Percentiles rank a stretch among this genome's conserved stretches.
Conservation (phyloP, 768 basidiomycete genomes). For the Amanita muscaria region DNA sequence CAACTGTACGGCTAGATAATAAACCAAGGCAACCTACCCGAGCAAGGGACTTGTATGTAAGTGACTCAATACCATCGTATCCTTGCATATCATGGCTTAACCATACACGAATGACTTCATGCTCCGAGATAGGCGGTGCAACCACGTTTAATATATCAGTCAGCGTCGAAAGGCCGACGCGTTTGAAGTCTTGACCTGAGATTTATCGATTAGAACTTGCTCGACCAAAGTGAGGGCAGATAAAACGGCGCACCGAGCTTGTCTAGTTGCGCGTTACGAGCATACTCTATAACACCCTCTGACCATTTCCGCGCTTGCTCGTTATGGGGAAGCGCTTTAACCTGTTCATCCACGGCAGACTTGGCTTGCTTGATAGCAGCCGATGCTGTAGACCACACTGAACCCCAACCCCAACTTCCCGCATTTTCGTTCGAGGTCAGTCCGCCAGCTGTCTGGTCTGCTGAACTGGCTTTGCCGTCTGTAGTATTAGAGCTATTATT, state of each 20-base stretch:
- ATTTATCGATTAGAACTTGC: too few relatives aligned
- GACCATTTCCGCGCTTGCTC: conserved; percentile 87
- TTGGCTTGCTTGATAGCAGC: conserved; percentile 82
- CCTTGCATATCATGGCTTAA: conserved; percentile 95
- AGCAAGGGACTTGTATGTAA: conserved; percentile 84
- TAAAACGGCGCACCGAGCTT: conserved; percentile 57
- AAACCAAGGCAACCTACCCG: conserved; percentile 40
- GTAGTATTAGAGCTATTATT: background rate
- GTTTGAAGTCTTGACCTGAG: conserved; percentile 82
- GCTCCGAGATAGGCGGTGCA: conserved; percentile 96
- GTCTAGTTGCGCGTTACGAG: conserved; percentile 84
- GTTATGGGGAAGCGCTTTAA: conserved; percentile 78
- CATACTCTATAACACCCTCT: conserved; percentile 78
- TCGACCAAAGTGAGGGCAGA: background rate
- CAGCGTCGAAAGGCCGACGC: conserved; percentile 80
- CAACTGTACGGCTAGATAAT: background rate
- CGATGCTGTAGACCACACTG: conserved; percentile 83
- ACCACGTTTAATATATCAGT: conserved; percentile 93
- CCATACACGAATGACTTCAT: conserved; percentile 96
- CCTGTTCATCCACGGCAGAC: conserved; percentile 87
- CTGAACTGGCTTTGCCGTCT: background rate
- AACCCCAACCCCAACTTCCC: conserved; percentile 77
- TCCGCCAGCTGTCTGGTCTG: background rate
- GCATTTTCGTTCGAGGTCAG: conserved; percentile 3
- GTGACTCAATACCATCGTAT: conserved; percentile 88